Evolutionary conservation across 2,329 filamentous ascomycete species (phyloP), one percentile per base, ranked within the genome.

Genomic region (Arthrinium puccinioides): DNA sequence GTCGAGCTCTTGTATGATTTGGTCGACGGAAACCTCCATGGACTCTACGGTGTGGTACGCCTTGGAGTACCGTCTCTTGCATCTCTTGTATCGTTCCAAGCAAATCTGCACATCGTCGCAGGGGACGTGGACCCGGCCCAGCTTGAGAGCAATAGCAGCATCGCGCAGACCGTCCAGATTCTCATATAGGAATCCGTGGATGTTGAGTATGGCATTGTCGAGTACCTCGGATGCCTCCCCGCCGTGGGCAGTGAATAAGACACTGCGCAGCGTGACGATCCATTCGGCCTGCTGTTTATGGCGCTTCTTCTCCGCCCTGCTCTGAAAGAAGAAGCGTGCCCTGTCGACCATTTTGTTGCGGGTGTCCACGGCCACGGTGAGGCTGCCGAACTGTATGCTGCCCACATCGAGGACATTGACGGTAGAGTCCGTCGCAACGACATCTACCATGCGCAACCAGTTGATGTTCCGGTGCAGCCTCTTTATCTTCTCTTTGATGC

Each of bases 281-380:
- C 94, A 98, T 66, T 98, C 94, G 2, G 89, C 90, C 26, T 92
- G 88, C 32, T 76, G 72, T 49, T 84, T 79, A 34, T 78, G 62
- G 21, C 60, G 59, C 19, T 72, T 69, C 29, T 70, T 70, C 46
- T 76, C 70, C 46, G 79, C 70, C 54, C 80, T 79, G 60, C 83
- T 75, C 54, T 87, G 86, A 49, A 89, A 82, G 61, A 95, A 95
- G 51, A 94, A 82, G 30, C 88, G 84, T 41, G 87, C 87, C 38
- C 88, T 79, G 55, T 96, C 89, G 21, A 95, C 87, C 62, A 89
- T 90, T 63, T 94, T 94, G 44, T 79, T 81, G 49, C 94, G 73
- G 6, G 92, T 97, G 56, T 98, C 90, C 37, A 98, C 85, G 5
- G 87, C 84, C 42, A 95, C 67, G 11, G 84, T 88, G 51, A 96